These are phyloP conservation scores for Monosporascus sp. DNA, from an alignment of 2,329 filamentous ascomycete species.

Conservation along the genomic window DNA sequence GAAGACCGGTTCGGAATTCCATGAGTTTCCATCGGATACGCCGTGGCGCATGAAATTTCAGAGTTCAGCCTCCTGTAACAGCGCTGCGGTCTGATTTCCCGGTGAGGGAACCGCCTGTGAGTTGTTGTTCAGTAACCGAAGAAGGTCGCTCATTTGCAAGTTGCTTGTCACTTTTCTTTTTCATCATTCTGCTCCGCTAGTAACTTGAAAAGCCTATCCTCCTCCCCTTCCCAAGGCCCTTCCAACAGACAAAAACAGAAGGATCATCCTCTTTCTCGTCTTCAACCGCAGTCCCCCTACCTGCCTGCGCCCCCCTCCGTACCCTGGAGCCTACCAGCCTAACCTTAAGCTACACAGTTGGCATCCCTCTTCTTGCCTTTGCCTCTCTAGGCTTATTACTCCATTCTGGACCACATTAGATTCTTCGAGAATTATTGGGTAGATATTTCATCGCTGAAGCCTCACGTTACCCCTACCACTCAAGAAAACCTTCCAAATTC, in stretches of 20 bases:
- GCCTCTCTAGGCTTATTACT: not conserved
- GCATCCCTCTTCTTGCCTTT: not conserved
- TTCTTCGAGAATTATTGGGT: slow-evolving; percentile 1
- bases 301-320: not conserved
- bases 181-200: not conserved
- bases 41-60: not conserved
- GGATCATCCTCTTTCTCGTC: not conserved
- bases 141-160: no score
- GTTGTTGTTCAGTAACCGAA: no score
- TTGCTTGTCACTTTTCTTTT: not conserved
- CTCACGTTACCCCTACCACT: not conserved
- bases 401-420: not conserved
- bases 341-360: not conserved
- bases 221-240: no score
- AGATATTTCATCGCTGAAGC: not conserved
- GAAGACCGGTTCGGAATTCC: not conserved
- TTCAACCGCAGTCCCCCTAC: not conserved
- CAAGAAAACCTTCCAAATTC: no score
- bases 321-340: not conserved
- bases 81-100: not conserved
- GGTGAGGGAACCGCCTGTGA: not conserved
- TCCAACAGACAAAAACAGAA: not conserved
- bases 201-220: no score
- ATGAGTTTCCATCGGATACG: not conserved
- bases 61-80: not conserved